phyloP scores from a whole-genome alignment of 1,139 yeast species.

The Pneumocystis jirovecii region DNA sequence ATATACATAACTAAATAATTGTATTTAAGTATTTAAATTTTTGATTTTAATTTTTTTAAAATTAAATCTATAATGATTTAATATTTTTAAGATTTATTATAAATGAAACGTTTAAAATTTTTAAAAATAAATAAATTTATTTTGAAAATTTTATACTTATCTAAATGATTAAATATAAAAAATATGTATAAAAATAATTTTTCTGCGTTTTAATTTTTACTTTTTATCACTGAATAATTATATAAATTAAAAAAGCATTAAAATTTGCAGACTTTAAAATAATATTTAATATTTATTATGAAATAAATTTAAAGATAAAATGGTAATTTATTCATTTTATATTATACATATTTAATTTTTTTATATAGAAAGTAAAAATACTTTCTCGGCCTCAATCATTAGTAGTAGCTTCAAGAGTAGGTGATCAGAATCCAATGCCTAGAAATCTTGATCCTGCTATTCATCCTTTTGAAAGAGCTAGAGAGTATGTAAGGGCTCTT shows the following conservation, averaged over 20 bases:
- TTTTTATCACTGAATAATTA: too few relatives aligned
- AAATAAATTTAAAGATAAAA: neutral
- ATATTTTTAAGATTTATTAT: too few relatives aligned
- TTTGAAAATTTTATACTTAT: too few relatives aligned
- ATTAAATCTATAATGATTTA: too few relatives aligned
- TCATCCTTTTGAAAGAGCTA: constrained; percentile 92
- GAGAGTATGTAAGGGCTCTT: constrained; percentile 88
- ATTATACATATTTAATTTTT: neutral
- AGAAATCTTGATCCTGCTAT: constrained; percentile 85
- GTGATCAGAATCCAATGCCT: constrained; percentile 76
- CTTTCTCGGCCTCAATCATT: constrained; percentile 65
- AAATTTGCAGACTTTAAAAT: neutral
- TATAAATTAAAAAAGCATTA: too few relatives aligned
- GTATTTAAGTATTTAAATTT: too few relatives aligned
- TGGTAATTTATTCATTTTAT: neutral
- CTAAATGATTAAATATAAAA: too few relatives aligned
- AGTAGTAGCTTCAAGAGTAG: constrained; percentile 79
- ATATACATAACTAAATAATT: too few relatives aligned
- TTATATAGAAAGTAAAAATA: constrained; percentile 60
- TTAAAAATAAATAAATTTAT: too few relatives aligned
- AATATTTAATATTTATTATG: neutral
- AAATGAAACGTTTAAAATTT: too few relatives aligned
- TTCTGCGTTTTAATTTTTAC: too few relatives aligned
- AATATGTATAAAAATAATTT: neutral
- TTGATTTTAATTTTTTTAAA: too few relatives aligned